Evolutionary conservation across 345 rosid species (phyloP), one percentile per base, ranked within the genome.

Genomic region (Kernera saxatilis): DNA sequence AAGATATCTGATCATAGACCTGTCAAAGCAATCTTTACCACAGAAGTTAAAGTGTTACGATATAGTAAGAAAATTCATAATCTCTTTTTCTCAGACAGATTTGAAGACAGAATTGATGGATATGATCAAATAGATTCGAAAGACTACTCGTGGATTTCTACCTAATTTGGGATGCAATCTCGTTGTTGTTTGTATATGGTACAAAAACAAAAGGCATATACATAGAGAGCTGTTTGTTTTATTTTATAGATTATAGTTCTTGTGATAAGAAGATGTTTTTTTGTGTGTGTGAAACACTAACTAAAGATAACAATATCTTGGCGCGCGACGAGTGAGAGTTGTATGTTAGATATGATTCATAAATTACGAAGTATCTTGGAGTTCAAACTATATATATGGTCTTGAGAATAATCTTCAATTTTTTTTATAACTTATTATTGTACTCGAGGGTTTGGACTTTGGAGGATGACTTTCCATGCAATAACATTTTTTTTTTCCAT

Each of bases 1-100:
- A 86, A 81, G 5, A 76, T 87, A 39, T 90, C 96, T 30, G 96
- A 90, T 78, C 96, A 90, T 54, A 77, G 96, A 74, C 96, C 91
- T 3, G 95, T 91, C 29, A 84, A 84, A 77, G 88, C 89, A 12
- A 77, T 83, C 35, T 86, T 89, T 19, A 78, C 82, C 1, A 69
- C 83, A 19, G 77, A 91, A 73, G 85, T 86, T 75, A 57, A 19
- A 60, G 67, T 74, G 49, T 18, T 72, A 49, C 49, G 25, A 9
- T 15, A 66, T 23, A 14, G 77, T 3, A 71, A 61, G 41, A 75
- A 70, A 36, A 66, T 82, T 57, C 85, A 78, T 72, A 71, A 80
- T 48, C 67, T 85, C 26, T 84, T 86, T 53, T 45, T 79, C 25
- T 88, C 90, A 0, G 90, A 88, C 41, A 82, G 90, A 39, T 76